These are phyloP conservation scores for Scenedesmus sp. DNA, from an alignment of 163 green algal genomes.

Conservation along the genomic window DNA sequence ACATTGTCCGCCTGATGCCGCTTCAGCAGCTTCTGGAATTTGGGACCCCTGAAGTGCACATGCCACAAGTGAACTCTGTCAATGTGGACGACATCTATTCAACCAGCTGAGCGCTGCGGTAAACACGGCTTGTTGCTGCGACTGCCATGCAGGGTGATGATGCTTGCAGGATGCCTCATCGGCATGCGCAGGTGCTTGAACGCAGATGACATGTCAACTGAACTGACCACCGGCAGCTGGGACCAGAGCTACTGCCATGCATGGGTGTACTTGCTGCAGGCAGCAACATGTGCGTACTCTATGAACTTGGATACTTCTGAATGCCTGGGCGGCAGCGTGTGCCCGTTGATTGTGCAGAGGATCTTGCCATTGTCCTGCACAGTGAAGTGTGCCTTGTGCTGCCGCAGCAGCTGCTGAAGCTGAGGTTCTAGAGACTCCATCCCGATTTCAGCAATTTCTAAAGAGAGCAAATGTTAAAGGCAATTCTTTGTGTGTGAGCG, in stretches of 20 bases:
- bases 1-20: conserved; percentile 61
- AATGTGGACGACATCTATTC: background rate
- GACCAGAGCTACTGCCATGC: background rate
- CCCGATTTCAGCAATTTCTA: background rate
- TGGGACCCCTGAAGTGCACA: conserved; percentile 64
- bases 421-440: conserved; percentile 55
- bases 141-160: too few species aligned
- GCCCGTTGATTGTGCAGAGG: conserved; percentile 77
- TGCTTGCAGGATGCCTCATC: background rate
- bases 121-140: background rate
- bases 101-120: background rate
- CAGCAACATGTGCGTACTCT: conserved; percentile 59
- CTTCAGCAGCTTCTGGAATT: conserved; percentile 74
- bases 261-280: background rate
- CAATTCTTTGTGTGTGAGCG: background rate
- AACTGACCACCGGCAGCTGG: too few species aligned
- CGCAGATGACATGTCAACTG: too few species aligned
- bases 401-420: conserved; percentile 57
- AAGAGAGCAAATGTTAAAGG: background rate
- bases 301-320: conserved; percentile 71
- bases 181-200: background rate
- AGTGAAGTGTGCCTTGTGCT: conserved; percentile 55
- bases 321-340: conserved; percentile 68
- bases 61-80: background rate
- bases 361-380: conserved; percentile 70